Percentiles rank a stretch among this genome's conserved stretches.
Conservation (phyloP, 176 grass and related monocot genomes). For the Dactylis glomerata region DNA sequence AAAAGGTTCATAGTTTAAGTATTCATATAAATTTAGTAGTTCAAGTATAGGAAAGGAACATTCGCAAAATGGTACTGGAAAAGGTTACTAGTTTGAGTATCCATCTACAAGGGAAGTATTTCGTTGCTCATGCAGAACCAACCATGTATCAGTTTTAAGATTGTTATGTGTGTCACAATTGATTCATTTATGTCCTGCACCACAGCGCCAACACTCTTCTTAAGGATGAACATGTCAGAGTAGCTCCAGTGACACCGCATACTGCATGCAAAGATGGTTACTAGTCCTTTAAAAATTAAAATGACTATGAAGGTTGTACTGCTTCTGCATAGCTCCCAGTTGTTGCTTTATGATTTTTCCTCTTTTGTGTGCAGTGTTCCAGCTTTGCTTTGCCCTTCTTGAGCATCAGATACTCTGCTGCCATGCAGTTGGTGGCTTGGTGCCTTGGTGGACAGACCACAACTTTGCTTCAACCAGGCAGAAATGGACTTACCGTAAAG, state of each 20-base stretch:
- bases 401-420: neutral
- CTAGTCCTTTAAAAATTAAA: neutral
- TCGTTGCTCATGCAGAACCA: neutral
- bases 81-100: neutral
- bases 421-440: neutral
- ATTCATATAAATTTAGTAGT: neutral
- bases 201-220: neutral
- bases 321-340: neutral
- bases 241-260: neutral
- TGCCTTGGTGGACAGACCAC: neutral
- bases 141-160: neutral
- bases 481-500: neutral
- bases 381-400: neutral
- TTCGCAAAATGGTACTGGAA: neutral
- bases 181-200: slow-evolving; percentile 1
- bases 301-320: neutral
- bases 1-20: neutral
- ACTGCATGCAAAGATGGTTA: neutral
- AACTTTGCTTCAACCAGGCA: neutral
- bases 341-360: neutral
- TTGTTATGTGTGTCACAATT: neutral
- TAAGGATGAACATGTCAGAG: neutral
- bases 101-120: neutral
- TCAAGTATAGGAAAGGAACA: no score
- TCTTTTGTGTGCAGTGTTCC: neutral